These are phyloP conservation scores for Axilococcus clingmanii DNA, from an alignment of 139 green algal genomes.

Conservation along the genomic window DNA sequence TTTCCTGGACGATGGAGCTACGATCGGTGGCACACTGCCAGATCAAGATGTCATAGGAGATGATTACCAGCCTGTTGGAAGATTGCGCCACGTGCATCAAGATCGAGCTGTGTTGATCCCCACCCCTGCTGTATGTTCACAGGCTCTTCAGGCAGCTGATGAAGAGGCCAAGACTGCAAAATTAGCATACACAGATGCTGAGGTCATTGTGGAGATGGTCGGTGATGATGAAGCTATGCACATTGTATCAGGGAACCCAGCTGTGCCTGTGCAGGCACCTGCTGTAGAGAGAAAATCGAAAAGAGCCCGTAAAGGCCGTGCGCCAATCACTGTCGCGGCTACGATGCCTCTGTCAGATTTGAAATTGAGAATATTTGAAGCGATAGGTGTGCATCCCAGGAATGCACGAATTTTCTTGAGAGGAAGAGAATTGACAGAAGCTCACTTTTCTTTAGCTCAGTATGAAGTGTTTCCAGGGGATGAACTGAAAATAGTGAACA, in stretches of 20 bases:
- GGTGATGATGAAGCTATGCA: constrained; percentile 1
- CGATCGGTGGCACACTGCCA: neutral
- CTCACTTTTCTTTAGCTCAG: constrained; percentile 9
- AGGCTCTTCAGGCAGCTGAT: constrained; percentile 7
- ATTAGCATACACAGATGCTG: constrained; percentile 20
- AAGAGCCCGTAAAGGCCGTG: constrained; percentile 29
- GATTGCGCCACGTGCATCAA: too few species aligned
- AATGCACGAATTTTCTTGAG: constrained; percentile 34
- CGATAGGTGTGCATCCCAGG: constrained; percentile 42
- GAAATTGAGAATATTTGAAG: constrained; percentile 40
- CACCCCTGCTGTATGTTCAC: constrained; percentile 13
- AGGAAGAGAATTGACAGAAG: constrained; percentile 13
- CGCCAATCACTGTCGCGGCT: constrained; percentile 23
- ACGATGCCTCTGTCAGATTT: constrained; percentile 26
- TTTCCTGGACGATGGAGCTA: too few species aligned
- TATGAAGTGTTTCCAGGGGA: constrained; percentile 41
- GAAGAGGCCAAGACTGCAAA: constrained; percentile 4
- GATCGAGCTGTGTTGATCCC: constrained; percentile 2
- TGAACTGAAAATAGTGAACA: constrained; percentile 33
- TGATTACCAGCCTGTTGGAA: neutral
- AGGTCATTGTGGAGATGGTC: constrained; percentile 46
- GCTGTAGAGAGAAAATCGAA: constrained; percentile 37
- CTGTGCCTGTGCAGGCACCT: neutral
- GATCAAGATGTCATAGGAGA: neutral
- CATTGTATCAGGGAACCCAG: neutral